phyloP scores from a whole-genome alignment of 2,329 filamentous ascomycete species.

The Huntiella moniliformis region DNA sequence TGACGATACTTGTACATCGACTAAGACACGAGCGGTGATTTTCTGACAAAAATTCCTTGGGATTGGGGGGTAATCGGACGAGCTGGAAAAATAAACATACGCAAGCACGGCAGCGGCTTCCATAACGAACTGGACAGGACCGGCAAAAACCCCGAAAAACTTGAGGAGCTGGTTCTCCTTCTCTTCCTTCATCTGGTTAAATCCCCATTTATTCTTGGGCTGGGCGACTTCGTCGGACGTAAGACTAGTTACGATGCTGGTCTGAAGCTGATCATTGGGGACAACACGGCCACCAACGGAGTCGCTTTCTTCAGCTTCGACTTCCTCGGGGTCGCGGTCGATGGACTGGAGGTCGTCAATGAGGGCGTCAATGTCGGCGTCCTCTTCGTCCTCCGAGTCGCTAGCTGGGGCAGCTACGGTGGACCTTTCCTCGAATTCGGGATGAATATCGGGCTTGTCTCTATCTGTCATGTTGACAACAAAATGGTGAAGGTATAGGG shows the following conservation, averaged over 20 bases:
- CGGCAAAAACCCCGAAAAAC: slow-evolving; percentile 67
- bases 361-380: slow-evolving; percentile 68
- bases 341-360: slow-evolving; percentile 74
- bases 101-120: slow-evolving; percentile 70
- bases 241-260: slow-evolving; percentile 49
- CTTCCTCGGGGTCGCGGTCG: slow-evolving; percentile 48
- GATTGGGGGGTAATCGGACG: background rate
- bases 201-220: slow-evolving; percentile 51
- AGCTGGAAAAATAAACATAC: slow-evolving; percentile 56
- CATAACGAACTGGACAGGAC: slow-evolving; percentile 90
- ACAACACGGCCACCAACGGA: slow-evolving; percentile 36
- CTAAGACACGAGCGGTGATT: background rate
- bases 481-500: too few relatives aligned
- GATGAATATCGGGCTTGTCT: slow-evolving; percentile 24
- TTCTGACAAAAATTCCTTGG: background rate
- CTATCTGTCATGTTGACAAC: slow-evolving; percentile 30
- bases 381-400: slow-evolving; percentile 43
- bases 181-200: slow-evolving; percentile 84
- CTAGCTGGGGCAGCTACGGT: slow-evolving; percentile 18
- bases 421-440: slow-evolving; percentile 45
- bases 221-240: slow-evolving; percentile 48
- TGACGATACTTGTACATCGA: too few relatives aligned
- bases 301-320: slow-evolving; percentile 37
- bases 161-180: slow-evolving; percentile 71
- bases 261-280: slow-evolving; percentile 60